Evolutionary conservation across 148 eudicot genomes (phyloP).

Genomic region (Silene latifolia): DNA sequence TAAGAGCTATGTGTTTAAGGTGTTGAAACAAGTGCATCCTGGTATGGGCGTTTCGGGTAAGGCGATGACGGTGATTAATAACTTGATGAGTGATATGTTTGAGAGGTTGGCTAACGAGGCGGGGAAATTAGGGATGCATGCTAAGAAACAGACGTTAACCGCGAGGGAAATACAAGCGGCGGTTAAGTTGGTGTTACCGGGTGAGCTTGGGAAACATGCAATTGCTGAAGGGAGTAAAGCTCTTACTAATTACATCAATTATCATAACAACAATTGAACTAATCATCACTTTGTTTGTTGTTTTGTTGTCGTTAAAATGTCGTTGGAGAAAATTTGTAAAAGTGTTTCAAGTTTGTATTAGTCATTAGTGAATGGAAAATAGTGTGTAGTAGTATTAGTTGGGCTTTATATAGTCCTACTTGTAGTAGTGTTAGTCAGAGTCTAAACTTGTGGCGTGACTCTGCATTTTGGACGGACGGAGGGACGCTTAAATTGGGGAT

Average conservation of each 20-base stretch:
- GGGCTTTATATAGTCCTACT: too few relatives aligned
- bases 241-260: constrained; percentile 39
- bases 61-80: constrained; percentile 74
- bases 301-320: too few relatives aligned
- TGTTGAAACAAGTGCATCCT: constrained; percentile 82
- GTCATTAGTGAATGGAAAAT: too few relatives aligned
- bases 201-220: constrained; percentile 77
- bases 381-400: too few relatives aligned
- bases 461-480: too few relatives aligned
- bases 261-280: background rate
- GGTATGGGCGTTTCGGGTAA: constrained; percentile 58
- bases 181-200: constrained; percentile 72
- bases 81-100: constrained; percentile 70
- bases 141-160: constrained; percentile 41
- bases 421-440: too few relatives aligned
- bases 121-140: constrained; percentile 27
- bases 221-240: constrained; percentile 77
- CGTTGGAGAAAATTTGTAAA: too few relatives aligned
- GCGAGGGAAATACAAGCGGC: constrained; percentile 78
- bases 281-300: too few relatives aligned
- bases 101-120: constrained; percentile 67
- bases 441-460: too few relatives aligned
- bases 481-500: too few relatives aligned
- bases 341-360: too few relatives aligned
- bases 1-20: constrained; percentile 51